phyloP scores from a whole-genome alignment of 75 land plant genomes.

The Chamaecyparis obtusa region DNA sequence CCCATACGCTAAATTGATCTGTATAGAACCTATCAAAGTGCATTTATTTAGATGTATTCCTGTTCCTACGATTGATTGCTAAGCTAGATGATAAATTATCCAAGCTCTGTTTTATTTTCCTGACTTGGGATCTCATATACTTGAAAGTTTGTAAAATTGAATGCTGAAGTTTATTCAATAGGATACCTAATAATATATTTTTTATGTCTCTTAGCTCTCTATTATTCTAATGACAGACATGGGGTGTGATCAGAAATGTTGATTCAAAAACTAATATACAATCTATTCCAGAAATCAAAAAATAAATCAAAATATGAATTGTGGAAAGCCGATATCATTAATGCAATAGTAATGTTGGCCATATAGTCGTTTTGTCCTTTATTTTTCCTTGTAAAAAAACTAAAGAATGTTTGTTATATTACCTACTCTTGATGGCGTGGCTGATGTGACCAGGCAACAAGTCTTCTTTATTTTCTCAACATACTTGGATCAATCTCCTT shows the following conservation, averaged over 20 bases:
- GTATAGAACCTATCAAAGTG: neutral
- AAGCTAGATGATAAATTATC: neutral
- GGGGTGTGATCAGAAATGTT: no score
- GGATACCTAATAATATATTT: neutral
- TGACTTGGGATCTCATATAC: neutral
- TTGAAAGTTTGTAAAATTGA: neutral
- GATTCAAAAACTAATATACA: no score
- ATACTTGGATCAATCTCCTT: slow-evolving; percentile 16
- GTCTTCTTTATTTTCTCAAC: slow-evolving; percentile 25
- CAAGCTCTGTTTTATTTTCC: neutral
- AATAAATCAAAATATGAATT: no score
- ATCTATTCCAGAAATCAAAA: no score
- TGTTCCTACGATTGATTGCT: neutral
- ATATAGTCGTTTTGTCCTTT: neutral
- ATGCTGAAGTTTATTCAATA: neutral
- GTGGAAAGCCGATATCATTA: no score
- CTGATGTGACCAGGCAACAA: slow-evolving; percentile 20
- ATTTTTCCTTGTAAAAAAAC: neutral
- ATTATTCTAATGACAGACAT: no score
- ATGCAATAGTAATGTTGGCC: neutral
- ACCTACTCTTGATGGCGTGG: neutral
- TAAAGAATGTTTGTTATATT: neutral
- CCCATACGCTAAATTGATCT: neutral
- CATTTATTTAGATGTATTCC: neutral
- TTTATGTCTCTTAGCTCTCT: no score